A percentile compares a stretch with the other conserved stretches of the same genome.
phyloP scores from a whole-genome alignment of 140 eudicot genomes.

The Stevia rebaudiana region DNA sequence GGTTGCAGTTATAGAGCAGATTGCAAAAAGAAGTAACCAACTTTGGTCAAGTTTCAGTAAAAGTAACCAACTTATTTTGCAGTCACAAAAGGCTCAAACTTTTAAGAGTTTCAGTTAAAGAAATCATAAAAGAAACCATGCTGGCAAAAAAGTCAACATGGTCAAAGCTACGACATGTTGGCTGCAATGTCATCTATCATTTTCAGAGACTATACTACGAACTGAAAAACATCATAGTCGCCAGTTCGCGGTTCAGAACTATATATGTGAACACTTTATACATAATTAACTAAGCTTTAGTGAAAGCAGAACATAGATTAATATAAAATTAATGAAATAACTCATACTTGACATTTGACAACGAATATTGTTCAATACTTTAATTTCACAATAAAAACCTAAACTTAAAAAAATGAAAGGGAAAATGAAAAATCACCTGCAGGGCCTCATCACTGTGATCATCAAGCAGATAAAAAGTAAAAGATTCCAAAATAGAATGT shows the following conservation, averaged over 20 bases:
- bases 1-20: not conserved
- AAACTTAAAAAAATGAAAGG: not conserved
- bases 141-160: not conserved
- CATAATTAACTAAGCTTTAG: not conserved
- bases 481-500: conserved; percentile 80
- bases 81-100: not conserved
- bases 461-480: conserved; percentile 80
- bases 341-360: not conserved
- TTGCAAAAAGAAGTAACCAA: not conserved
- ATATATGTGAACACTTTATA: not conserved
- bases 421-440: conserved; percentile 40
- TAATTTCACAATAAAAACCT: not conserved
- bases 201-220: not conserved
- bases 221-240: not conserved
- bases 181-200: not conserved
- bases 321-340: not conserved
- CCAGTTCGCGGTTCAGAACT: not conserved
- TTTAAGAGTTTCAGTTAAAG: not conserved
- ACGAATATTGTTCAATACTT: not conserved
- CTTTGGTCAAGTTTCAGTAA: not conserved
- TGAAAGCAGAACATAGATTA: not conserved
- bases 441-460: conserved; percentile 75
- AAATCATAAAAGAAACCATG: not conserved
- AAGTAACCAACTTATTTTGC: not conserved
- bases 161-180: not conserved